Evolutionary conservation across 108 stramenopile species (phyloP).

Genomic region (Cyclotella atomus): DNA sequence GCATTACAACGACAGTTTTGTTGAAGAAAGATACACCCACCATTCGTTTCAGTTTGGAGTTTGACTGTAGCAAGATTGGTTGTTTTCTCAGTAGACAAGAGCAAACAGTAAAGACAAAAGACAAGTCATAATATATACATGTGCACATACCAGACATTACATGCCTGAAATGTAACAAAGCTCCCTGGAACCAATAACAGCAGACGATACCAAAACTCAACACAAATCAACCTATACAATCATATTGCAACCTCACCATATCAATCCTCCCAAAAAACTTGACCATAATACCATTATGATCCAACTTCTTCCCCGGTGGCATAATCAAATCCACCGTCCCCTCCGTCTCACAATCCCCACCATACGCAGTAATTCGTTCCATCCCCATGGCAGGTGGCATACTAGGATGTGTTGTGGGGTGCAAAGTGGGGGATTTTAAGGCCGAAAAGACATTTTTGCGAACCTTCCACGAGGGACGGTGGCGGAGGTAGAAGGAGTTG

Average conservation of each 20-base stretch:
- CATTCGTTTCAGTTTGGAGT: conserved; percentile 5
- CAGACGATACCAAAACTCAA: too few species aligned
- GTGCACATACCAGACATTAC: not conserved
- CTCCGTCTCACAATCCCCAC: conserved; percentile 71
- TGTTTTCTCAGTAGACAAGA: not conserved
- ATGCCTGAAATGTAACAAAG: too few species aligned
- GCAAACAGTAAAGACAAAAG: not conserved
- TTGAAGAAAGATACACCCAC: not conserved
- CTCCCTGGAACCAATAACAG: too few species aligned
- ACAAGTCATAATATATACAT: too few species aligned
- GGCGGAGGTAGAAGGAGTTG: conserved; percentile 64
- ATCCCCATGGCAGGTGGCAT: not conserved
- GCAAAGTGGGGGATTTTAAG: conserved; percentile 46
- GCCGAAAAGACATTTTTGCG: conserved; percentile 86
- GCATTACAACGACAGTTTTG: too few species aligned
- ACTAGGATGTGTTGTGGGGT: not conserved
- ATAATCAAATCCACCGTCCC: conserved; percentile 86
- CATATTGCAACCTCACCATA: conserved; percentile 72
- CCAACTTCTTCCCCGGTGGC: conserved; percentile 94
- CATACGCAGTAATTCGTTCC: conserved; percentile 46
- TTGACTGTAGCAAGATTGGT: not conserved
- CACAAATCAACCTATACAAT: too few species aligned
- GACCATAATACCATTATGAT: conserved; percentile 96
- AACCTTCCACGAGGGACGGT: conserved; percentile 82
- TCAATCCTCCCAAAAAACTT: conserved; percentile 98